Conservation (phyloP, 208 protist genomes). For the Trypanosoma mega region DNA sequence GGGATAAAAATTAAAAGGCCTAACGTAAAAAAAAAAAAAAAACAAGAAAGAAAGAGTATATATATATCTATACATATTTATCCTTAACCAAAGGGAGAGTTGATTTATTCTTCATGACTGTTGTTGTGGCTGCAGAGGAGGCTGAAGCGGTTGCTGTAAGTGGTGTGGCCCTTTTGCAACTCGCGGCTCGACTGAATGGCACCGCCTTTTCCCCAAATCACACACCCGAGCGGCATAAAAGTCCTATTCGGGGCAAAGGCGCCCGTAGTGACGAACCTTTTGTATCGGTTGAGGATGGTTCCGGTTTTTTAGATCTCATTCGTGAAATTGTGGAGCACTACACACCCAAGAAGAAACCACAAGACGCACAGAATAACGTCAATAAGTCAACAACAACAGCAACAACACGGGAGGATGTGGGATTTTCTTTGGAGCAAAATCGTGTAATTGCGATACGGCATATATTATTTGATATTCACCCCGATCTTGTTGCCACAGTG, state of each 20-base stretch:
- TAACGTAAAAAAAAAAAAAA: too few relatives aligned
- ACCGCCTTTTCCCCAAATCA: neutral
- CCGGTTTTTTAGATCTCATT: constrained; percentile 10
- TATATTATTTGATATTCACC: constrained; percentile 21
- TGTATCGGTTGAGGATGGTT: constrained; percentile 10
- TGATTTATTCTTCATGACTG: too few relatives aligned
- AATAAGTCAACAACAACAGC: neutral
- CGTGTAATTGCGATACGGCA: constrained; percentile 6
- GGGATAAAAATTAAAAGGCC: too few relatives aligned
- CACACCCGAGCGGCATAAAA: neutral
- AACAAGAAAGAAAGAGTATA: neutral
- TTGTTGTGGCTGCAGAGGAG: constrained; percentile 4
- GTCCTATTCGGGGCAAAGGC: neutral
- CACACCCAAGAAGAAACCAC: neutral
- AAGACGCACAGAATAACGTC: too few relatives aligned
- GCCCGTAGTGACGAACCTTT: neutral
- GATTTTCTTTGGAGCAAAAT: neutral
- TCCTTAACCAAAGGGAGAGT: too few relatives aligned
- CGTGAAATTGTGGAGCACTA: constrained; percentile 5
- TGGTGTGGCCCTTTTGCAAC: constrained; percentile 10
- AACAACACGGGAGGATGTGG: neutral
- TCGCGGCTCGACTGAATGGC: constrained; percentile 17
- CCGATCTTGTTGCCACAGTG: constrained; percentile 16
- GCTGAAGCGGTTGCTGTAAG: constrained; percentile 6
- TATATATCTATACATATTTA: neutral